Conservation (phyloP, 1,284 basidiomycete species). For the Ustilago xerochloae region DNA sequence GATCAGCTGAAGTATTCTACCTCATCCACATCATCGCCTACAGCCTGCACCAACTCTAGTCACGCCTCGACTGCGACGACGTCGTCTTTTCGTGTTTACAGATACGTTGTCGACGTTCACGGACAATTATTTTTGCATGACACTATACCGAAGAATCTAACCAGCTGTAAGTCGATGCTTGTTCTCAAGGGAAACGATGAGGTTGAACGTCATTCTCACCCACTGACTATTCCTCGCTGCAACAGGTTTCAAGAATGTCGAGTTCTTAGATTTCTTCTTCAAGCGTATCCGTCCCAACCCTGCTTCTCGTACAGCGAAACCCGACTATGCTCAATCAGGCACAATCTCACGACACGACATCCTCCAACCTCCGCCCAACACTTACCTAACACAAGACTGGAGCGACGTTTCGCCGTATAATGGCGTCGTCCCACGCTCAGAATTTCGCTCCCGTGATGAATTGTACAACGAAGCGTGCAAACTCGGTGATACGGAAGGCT, state of each 20-base stretch:
- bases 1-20: too few relatives aligned
- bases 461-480: constrained; percentile 12
- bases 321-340: constrained; percentile 5
- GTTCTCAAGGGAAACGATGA: too few relatives aligned
- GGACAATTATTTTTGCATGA: constrained; percentile 67
- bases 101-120: constrained; percentile 66
- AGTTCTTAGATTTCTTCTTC: constrained; percentile 61
- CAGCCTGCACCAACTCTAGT: background rate
- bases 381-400: constrained; percentile 16
- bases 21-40: too few relatives aligned
- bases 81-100: constrained; percentile 51
- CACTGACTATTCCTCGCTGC: too few relatives aligned
- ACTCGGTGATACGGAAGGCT: constrained; percentile 47
- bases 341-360: constrained; percentile 34
- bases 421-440: constrained; percentile 15
- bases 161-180: constrained; percentile 40
- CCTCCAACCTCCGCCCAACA: constrained; percentile 4
- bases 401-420: constrained; percentile 24
- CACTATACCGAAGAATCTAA: constrained; percentile 66
- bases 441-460: constrained; percentile 7
- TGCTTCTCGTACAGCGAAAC: background rate
- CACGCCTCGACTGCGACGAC: background rate
- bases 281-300: constrained; percentile 40
- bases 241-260: constrained; percentile 32
- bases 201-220: too few relatives aligned